phyloP scores from a whole-genome alignment of 169 alveolate genomes.

The Cryptosporidium xiaoi region DNA sequence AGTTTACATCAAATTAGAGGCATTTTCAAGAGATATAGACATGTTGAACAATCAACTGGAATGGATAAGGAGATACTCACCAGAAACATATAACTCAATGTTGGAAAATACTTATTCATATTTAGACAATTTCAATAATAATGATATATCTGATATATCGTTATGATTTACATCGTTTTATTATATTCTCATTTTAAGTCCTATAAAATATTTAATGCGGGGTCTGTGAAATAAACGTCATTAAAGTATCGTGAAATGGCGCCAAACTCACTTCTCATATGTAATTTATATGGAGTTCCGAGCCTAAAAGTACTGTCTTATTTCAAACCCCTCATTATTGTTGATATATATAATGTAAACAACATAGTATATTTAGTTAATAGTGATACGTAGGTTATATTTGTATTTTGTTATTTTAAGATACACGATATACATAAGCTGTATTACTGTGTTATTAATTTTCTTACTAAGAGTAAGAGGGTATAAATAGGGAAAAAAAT shows the following conservation, averaged over 20 bases:
- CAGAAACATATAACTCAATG: constrained; percentile 65
- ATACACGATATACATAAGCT: too few relatives aligned
- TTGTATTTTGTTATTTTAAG: too few relatives aligned
- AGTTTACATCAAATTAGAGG: constrained; percentile 51
- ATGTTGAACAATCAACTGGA: constrained; percentile 52
- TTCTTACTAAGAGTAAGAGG: too few relatives aligned
- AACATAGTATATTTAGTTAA: too few relatives aligned
- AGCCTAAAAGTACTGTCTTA: constrained; percentile 61
- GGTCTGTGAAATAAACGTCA: too few relatives aligned
- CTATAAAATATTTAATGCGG: too few relatives aligned
- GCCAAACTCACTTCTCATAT: background rate
- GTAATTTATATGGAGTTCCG: constrained; percentile 12
- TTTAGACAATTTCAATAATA: background rate
- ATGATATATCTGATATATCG: constrained; percentile 33
- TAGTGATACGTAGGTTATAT: too few relatives aligned
- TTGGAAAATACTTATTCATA: constrained; percentile 28
- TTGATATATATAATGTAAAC: too few relatives aligned
- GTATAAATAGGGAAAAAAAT: too few relatives aligned
- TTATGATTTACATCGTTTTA: background rate
- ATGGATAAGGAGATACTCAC: constrained; percentile 71
- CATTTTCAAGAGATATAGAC: constrained; percentile 62
- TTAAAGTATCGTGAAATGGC: background rate
- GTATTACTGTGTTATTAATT: too few relatives aligned
- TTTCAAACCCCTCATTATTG: constrained; percentile 1
- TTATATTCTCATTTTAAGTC: background rate